phyloP scores from a whole-genome alignment of 2,329 filamentous ascomycete genomes.

The Aspergillus pseudotamarii region DNA sequence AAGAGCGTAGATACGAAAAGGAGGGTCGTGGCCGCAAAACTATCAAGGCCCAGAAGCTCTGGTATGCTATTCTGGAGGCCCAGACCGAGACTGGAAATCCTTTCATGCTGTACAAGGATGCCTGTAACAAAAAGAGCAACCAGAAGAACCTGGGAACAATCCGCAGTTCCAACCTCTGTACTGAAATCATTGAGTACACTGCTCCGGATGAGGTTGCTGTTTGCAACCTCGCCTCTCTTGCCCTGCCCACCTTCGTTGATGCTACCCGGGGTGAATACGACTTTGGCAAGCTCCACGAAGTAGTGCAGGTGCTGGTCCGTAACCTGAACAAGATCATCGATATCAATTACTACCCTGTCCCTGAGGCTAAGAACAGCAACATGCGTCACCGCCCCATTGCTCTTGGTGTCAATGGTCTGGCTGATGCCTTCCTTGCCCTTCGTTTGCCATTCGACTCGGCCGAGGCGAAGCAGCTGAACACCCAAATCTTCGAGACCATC shows the following conservation, averaged over 20 bases:
- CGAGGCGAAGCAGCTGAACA: conserved; percentile 91
- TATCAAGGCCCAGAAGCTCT: conserved; percentile 96
- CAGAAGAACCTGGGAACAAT: conserved; percentile 99
- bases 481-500: conserved; percentile 98
- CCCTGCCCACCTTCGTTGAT: conserved; percentile 88
- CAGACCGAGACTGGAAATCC: conserved; percentile 99
- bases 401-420: conserved; percentile 95
- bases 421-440: conserved; percentile 95
- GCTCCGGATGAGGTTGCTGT: conserved; percentile 98
- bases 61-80: conserved; percentile 97
- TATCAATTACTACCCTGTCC: conserved; percentile 97
- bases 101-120: conserved; percentile 99
- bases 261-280: conserved; percentile 82
- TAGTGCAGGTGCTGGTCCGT: conserved; percentile 85
- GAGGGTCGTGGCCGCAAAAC: conserved; percentile 87
- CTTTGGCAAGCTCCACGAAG: conserved; percentile 95
- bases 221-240: conserved; percentile 94
- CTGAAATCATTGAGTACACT: conserved; percentile 96
- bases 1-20: conserved; percentile 70
- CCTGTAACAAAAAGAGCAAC: conserved; percentile 98
- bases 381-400: conserved; percentile 95
- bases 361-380: conserved; percentile 92
- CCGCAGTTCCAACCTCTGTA: conserved; percentile 97
- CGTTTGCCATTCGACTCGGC: conserved; percentile 96
- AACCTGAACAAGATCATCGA: conserved; percentile 99